Conservation (phyloP, 2,329 filamentous ascomycete genomes). For the Fusarium sp. region DNA sequence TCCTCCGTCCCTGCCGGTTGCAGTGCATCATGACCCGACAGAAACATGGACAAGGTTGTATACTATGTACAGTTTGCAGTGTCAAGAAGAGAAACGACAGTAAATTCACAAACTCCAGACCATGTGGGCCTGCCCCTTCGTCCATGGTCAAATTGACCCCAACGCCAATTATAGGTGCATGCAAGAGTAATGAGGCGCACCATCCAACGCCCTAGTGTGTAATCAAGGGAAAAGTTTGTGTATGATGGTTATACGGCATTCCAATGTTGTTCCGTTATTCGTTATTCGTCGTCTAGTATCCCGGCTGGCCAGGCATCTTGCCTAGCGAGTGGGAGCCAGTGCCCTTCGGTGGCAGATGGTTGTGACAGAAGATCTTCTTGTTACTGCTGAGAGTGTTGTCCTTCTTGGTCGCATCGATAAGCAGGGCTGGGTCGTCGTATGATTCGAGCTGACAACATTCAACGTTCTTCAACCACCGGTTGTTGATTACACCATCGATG, state of each 20-base stretch:
- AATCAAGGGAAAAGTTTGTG: conserved; percentile 15
- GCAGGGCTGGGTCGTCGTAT: conserved; percentile 72
- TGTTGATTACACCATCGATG: conserved; percentile 75
- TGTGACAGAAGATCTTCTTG: conserved; percentile 70
- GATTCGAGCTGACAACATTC: conserved; percentile 83
- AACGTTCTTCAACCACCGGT: conserved; percentile 79
- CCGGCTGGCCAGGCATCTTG: conserved; percentile 68
- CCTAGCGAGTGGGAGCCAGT: conserved; percentile 63
- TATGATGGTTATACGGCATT: conserved; percentile 18
- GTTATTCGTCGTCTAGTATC: conserved; percentile 58
- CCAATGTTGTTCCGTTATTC: conserved; percentile 33
- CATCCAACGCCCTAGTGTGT: conserved; percentile 8
- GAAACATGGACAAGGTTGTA: conserved; percentile 16
- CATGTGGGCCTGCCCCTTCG: conserved; percentile 37
- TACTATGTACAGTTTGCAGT: conserved; percentile 34
- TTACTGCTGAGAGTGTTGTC: conserved; percentile 57
- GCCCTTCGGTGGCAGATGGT: conserved; percentile 65
- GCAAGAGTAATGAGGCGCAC: conserved; percentile 11
- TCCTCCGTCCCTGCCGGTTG: conserved; percentile 19
- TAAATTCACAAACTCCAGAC: conserved; percentile 44
- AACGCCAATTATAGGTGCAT: conserved; percentile 46
- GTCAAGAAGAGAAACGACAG: conserved; percentile 31
- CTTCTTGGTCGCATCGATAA: conserved; percentile 73
- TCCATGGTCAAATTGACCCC: conserved; percentile 33
- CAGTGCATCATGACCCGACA: conserved; percentile 12